Evolutionary conservation across 768 basidiomycete genomes (phyloP), one percentile per base, ranked within the genome.

Genomic region (Russula earlei): DNA sequence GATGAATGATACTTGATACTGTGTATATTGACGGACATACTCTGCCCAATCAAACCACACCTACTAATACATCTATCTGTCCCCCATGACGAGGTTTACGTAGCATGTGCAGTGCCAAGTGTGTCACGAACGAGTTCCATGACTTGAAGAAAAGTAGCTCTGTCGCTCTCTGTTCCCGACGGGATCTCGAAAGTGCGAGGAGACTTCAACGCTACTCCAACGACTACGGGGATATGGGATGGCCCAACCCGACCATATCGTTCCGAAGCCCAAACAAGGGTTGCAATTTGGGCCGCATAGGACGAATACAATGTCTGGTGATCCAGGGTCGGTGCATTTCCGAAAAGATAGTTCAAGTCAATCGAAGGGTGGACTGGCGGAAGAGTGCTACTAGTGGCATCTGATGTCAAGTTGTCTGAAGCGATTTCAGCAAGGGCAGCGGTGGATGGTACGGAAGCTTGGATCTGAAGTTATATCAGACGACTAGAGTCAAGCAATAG

Each of bases 251-350:
- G 64, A 40, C 63, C 70, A 41, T 74, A 67, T n/a, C 70, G 66
- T 51, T 76, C 74, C 52, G 78, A 64, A 0, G 75, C 73, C 87
- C 92, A 96, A 6, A 93, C 68, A 27, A 94, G 74, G 0, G 91
- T 91, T 0, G 91, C 88, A 43, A 91, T 83, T 64, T 96, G 93
- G n/a, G 83, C 74, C 0, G 83, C 83, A 68, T 94, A 95, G 0
- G 95, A 73, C 34, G 83, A 82, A 65, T 94, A 79, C 22, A 95
- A 70, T 0, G 82, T 82, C 48, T 83, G 82, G 56, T 82, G 66
- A 52, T 87, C 80, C 10, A 82, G 79, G 0, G 86, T 82, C 1
- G 84, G 77, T 2, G 85, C 80, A 55, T 77, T 75, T 34, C 94
- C 94, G 25, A 98, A 76, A 48, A 98, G 69, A 0, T 87, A 81